Evolutionary conservation across 768 basidiomycete species (phyloP).

Genomic region (Boletus rubescentipes): DNA sequence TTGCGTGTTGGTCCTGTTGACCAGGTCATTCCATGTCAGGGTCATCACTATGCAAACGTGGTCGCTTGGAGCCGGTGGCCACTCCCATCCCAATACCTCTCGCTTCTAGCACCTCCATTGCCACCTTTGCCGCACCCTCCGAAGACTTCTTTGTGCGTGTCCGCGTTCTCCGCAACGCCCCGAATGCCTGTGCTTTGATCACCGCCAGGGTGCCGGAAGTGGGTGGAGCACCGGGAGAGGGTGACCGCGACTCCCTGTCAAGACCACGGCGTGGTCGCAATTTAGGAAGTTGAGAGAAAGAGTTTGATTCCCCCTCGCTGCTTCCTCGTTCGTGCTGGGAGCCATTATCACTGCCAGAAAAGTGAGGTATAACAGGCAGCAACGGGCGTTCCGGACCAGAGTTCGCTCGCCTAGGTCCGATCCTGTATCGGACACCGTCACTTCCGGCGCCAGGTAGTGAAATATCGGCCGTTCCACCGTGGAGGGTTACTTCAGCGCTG

Average conservation of each 20-base stretch:
- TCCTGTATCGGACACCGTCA: conserved; percentile 62
- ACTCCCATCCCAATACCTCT: conserved; percentile 65
- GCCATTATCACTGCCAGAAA: conserved; percentile 50
- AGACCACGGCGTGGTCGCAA: conserved; percentile 49
- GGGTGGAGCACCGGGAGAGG: conserved; percentile 45
- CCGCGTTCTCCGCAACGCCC: conserved; percentile 77
- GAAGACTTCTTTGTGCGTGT: conserved; percentile 69
- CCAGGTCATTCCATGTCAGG: conserved; percentile 38
- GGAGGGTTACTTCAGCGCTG: conserved; percentile 63
- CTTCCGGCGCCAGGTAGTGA: conserved; percentile 50
- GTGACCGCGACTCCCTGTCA: conserved; percentile 47
- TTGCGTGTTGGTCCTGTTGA: conserved; percentile 13
- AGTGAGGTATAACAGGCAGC: conserved; percentile 47
- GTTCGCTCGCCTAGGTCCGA: conserved; percentile 48
- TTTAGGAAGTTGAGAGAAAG: conserved; percentile 41
- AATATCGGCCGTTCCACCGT: conserved; percentile 73
- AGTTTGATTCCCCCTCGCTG: conserved; percentile 53
- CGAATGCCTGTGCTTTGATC: conserved; percentile 89
- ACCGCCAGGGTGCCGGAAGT: conserved; percentile 84
- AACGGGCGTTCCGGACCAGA: conserved; percentile 49
- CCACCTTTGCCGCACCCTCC: conserved; percentile 69
- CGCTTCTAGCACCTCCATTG: conserved; percentile 79
- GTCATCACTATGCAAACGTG: conserved; percentile 53
- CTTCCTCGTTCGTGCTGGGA: conserved; percentile 53
- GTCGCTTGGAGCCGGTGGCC: conserved; percentile 37